Base-by-base conservation (phyloP, 169 alveolate species). In the Plasmodium malariae region DNA sequence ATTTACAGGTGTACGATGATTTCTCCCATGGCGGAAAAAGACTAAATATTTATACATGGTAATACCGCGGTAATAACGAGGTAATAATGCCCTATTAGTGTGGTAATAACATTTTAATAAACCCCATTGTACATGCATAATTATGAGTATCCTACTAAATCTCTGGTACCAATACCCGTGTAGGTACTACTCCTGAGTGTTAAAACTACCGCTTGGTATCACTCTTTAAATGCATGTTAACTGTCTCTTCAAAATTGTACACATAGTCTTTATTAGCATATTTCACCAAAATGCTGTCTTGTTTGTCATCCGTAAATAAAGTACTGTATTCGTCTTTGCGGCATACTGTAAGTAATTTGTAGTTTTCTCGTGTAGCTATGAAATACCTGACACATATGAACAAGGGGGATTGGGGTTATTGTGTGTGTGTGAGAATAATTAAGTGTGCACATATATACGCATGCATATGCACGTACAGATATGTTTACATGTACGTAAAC, bases 301-400 rank as follows among this genome's bases (percentile, higher is more conserved):
- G 4, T 48, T 59, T 74, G 4, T 65, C 28, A 9, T 74, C 74
- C n/a, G 40, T 43, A 49, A 74, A 74, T 48, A 74, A 74, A 59
- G 57, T 74, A 17, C 3, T 37, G 34, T 74, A 74, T 36, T 74
- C 88, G 19, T 74, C 32, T 24, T 28, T 28, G 1, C 26, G 40
- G 43, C 88, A 74, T 28, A 74, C 26, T 4, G 48, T 34, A 32
- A 74, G 36, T 36, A 74, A 28, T 26, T 60, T 74, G 51, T 36
- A 74, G 2, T 54, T 48, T 28, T 74, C 88, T 45, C 45, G 32
- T 32, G 28, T 32, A 17, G 72, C 70, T 17, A 74, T 28, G 51
- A 59, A 74, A 49, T 74, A 36, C 14, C 88, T 74, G 45, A 2
- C n/a, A n/a, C n/a, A 17, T 7, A 40, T 6, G 12, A 30, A 63